These are phyloP conservation scores for Ustulina deusta DNA, from an alignment of 2,329 filamentous ascomycete species.

Conservation along the genomic window DNA sequence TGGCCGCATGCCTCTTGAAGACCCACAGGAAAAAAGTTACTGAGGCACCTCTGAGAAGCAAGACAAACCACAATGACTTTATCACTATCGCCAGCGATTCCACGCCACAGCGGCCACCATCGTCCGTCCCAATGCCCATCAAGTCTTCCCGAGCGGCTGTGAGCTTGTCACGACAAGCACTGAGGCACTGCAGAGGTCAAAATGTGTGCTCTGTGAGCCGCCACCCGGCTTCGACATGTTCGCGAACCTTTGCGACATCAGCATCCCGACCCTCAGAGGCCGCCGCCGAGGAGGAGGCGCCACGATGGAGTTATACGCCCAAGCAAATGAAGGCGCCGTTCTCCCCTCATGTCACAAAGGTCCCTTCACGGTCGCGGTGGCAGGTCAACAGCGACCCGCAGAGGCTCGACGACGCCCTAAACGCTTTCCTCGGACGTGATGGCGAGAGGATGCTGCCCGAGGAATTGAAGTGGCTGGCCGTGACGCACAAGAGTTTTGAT, in stretches of 20 bases:
- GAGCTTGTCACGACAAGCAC: slow-evolving; percentile 51
- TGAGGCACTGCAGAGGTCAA: slow-evolving; percentile 48
- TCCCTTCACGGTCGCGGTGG: slow-evolving; percentile 67
- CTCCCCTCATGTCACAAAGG: slow-evolving; percentile 69
- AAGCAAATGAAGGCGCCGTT: slow-evolving; percentile 76
- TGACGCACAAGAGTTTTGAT: slow-evolving; percentile 99
- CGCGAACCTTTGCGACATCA: slow-evolving; percentile 46
- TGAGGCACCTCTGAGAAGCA: slow-evolving; percentile 26
- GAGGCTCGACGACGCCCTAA: slow-evolving; percentile 82
- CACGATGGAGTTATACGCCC: slow-evolving; percentile 79
- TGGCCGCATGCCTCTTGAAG: slow-evolving; percentile 4
- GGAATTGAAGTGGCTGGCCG: slow-evolving; percentile 94
- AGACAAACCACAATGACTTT: neutral
- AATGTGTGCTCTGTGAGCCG: slow-evolving; percentile 33
- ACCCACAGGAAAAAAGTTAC: slow-evolving; percentile 38
- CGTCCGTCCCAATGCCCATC: slow-evolving; percentile 51
- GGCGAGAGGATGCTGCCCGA: slow-evolving; percentile 83
- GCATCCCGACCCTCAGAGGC: slow-evolving; percentile 33
- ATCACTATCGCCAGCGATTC: slow-evolving; percentile 11
- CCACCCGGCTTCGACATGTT: slow-evolving; percentile 31
- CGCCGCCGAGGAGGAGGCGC: slow-evolving; percentile 47
- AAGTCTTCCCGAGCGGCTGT: slow-evolving; percentile 51
- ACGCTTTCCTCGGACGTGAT: slow-evolving; percentile 77
- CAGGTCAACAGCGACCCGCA: slow-evolving; percentile 80
- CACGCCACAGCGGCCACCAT: slow-evolving; percentile 28